A percentile compares a stretch with the other conserved stretches of the same genome.
Evolutionary conservation across 2,329 filamentous ascomycete genomes (phyloP).

Genomic region (Claviceps fusiformis): DNA sequence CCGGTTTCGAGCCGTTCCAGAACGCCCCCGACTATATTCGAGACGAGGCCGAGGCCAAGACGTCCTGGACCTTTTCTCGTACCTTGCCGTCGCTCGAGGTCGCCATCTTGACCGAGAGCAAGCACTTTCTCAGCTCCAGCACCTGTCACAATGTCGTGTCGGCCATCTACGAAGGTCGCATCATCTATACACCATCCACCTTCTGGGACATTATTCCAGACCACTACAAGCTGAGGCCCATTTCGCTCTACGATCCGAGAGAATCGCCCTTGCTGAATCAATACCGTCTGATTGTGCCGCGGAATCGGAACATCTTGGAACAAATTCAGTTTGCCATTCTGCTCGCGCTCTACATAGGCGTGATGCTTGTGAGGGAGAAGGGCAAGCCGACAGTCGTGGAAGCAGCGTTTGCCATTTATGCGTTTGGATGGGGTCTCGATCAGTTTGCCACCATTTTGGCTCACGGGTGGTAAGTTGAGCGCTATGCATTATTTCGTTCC

Average conservation of each 20-base stretch:
- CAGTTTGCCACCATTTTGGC: constrained; percentile 65
- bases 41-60: constrained; percentile 38
- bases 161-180: constrained; percentile 66
- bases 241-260: constrained; percentile 66
- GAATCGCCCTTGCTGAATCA: constrained; percentile 68
- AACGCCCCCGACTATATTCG: constrained; percentile 59
- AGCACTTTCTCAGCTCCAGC: constrained; percentile 61
- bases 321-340: constrained; percentile 59
- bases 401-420: constrained; percentile 56
- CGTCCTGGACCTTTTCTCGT: constrained; percentile 35
- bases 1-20: constrained; percentile 76
- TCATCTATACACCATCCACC: constrained; percentile 70
- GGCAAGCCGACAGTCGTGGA: constrained; percentile 43
- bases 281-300: constrained; percentile 70
- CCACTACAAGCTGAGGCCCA: constrained; percentile 72
- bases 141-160: constrained; percentile 72
- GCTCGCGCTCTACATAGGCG: constrained; percentile 52
- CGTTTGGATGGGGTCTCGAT: constrained; percentile 66
- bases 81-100: constrained; percentile 69
- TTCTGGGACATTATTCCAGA: constrained; percentile 78
- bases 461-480: constrained; percentile 43
- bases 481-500: neutral
- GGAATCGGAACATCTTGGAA: constrained; percentile 64
- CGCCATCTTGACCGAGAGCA: constrained; percentile 71
- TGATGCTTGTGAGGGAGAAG: constrained; percentile 58